phyloP scores from a whole-genome alignment of 1,139 yeast species.

The Kodamaea suecica region DNA sequence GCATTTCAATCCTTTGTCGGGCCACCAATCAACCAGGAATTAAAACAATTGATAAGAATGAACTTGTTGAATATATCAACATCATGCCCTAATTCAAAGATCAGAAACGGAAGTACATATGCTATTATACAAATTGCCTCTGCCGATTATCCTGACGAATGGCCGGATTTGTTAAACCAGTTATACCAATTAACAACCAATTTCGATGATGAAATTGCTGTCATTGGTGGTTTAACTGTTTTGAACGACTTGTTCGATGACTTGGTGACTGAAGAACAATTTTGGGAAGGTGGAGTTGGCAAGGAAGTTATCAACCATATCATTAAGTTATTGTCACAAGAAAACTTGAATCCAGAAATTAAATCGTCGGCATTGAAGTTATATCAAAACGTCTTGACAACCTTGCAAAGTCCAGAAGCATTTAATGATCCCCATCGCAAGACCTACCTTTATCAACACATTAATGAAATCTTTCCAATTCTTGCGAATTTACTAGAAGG shows the following conservation, averaged over 20 bases:
- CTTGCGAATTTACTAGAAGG: slow-evolving; percentile 14
- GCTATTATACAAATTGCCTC: slow-evolving; percentile 83
- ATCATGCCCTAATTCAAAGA: slow-evolving; percentile 51
- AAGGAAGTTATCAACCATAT: slow-evolving; percentile 48
- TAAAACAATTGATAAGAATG: slow-evolving; percentile 49
- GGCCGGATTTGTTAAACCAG: slow-evolving; percentile 69
- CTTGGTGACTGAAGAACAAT: slow-evolving; percentile 79
- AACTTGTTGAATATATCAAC: slow-evolving; percentile 53
- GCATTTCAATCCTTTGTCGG: slow-evolving; percentile 78
- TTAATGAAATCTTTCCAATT: slow-evolving; percentile 20
- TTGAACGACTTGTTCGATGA: slow-evolving; percentile 83
- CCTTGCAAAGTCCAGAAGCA: slow-evolving; percentile 54
- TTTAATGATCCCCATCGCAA: slow-evolving; percentile 31
- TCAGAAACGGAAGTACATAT: slow-evolving; percentile 67
- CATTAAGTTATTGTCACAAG: slow-evolving; percentile 34
- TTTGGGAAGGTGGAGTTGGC: slow-evolving; percentile 73
- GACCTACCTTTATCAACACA: slow-evolving; percentile 28
- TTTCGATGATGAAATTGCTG: slow-evolving; percentile 27
- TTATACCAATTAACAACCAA: slow-evolving; percentile 42
- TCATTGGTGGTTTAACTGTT: slow-evolving; percentile 67
- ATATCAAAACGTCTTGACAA: slow-evolving; percentile 51
- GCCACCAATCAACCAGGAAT: slow-evolving; percentile 54
- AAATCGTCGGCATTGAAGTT: slow-evolving; percentile 51
- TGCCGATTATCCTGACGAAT: slow-evolving; percentile 91
- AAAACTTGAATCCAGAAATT: slow-evolving; percentile 30